Evolutionary conservation across 1,139 yeast species (phyloP).

Genomic region (Blastobotrys malaysiensis): DNA sequence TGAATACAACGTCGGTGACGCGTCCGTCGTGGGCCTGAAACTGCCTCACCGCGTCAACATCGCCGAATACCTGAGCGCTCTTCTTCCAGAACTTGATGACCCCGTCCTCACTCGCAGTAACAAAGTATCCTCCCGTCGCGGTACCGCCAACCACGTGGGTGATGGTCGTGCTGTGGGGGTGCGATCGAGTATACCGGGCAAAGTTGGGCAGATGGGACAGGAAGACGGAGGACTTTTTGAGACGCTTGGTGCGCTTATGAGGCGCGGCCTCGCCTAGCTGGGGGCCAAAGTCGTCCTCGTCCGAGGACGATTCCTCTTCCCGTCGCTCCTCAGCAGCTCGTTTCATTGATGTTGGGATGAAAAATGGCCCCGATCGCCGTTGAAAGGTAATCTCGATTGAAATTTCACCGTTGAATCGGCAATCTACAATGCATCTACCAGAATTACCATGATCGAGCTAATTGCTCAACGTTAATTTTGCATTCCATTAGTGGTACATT

Average conservation of each 20-base stretch:
- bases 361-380: not conserved
- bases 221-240: constrained; percentile 9
- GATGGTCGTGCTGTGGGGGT: constrained; percentile 29
- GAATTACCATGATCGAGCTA: too few relatives aligned
- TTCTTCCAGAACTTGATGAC: constrained; percentile 40
- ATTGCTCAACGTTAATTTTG: too few relatives aligned
- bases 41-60: constrained; percentile 38
- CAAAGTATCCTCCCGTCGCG: constrained; percentile 19
- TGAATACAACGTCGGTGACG: constrained; percentile 22
- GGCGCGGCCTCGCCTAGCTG: constrained; percentile 1
- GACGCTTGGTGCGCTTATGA: constrained; percentile 12
- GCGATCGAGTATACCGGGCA: constrained; percentile 28
- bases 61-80: constrained; percentile 20
- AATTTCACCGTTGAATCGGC: too few relatives aligned
- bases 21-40: constrained; percentile 35
- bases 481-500: not conserved
- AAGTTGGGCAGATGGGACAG: constrained; percentile 20
- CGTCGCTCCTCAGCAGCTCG: not conserved
- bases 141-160: constrained; percentile 18
- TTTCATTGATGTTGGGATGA: not conserved
- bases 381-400: not conserved
- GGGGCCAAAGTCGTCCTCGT: constrained; percentile 23
- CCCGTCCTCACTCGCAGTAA: constrained; percentile 41
- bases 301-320: constrained; percentile 3
- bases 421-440: too few relatives aligned